A percentile compares a stretch with the other conserved stretches of the same genome.
Conservation (phyloP, 768 basidiomycete genomes). For the Boletales sp. region DNA sequence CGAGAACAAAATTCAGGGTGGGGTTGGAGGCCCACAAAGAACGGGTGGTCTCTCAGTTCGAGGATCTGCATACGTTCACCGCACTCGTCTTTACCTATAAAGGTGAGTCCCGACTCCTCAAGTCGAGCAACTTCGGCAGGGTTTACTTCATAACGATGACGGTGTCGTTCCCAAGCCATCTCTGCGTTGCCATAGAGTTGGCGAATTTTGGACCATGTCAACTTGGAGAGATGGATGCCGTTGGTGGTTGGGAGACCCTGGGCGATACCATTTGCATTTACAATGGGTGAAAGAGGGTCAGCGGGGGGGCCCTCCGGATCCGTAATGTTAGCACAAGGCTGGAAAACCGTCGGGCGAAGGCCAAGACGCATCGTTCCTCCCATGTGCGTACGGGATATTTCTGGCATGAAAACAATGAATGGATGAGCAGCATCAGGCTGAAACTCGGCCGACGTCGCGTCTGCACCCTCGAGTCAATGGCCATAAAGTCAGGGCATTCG, state of each 20-base stretch:
- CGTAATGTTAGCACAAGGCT: conserved; percentile 33
- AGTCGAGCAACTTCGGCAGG: conserved; percentile 77
- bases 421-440: conserved; percentile 56
- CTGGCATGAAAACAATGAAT: conserved; percentile 96
- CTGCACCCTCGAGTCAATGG: conserved; percentile 36
- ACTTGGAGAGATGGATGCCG: conserved; percentile 36
- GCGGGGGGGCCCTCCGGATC: conserved; percentile 13
- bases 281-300: conserved; percentile 4
- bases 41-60: conserved; percentile 89
- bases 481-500: background rate
- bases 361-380: conserved; percentile 99
- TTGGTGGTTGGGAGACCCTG: conserved; percentile 1
- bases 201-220: conserved; percentile 67
- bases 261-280: conserved; percentile 4
- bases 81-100: conserved; percentile 89
- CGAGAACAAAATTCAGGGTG: conserved; percentile 99
- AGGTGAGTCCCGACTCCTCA: conserved; percentile 67
- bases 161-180: conserved; percentile 93
- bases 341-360: conserved; percentile 92
- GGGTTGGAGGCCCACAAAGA: conserved; percentile 90
- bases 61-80: conserved; percentile 97
- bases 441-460: conserved; percentile 87
- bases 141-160: conserved; percentile 96
- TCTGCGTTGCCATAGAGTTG: conserved; percentile 79
- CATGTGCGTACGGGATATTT: conserved; percentile 96